Evolutionary conservation across 108 stramenopile species (phyloP).

Genomic region (Heterococcus sp.): DNA sequence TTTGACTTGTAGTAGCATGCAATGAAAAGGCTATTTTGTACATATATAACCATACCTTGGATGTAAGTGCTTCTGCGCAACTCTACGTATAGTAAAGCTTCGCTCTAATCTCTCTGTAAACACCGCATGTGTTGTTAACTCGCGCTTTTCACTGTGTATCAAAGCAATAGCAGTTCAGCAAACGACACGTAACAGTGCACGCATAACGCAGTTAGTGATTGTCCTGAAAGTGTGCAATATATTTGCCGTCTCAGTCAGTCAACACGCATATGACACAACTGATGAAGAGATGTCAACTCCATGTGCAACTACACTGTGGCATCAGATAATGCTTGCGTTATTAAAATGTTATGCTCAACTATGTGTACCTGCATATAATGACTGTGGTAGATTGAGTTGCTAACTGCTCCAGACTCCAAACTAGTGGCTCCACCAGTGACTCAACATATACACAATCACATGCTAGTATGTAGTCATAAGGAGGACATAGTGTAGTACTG

Average conservation of each 20-base stretch:
- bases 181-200: neutral
- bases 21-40: too few relatives aligned
- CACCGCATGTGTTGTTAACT: neutral
- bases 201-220: neutral
- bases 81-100: neutral
- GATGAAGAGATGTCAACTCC: neutral
- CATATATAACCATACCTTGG: neutral
- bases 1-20: too few relatives aligned
- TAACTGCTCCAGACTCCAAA: slow-evolving; percentile 12
- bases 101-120: neutral
- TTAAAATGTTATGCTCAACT: neutral
- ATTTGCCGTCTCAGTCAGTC: neutral
- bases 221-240: neutral
- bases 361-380: neutral
- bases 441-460: slow-evolving; percentile 46
- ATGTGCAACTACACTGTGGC: neutral
- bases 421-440: slow-evolving; percentile 24
- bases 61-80: neutral
- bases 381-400: slow-evolving; percentile 14
- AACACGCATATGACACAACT: neutral
- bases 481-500: slow-evolving; percentile 10
- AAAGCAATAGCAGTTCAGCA: too few relatives aligned
- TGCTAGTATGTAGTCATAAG: slow-evolving; percentile 42
- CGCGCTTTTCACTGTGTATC: neutral
- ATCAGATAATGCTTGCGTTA: neutral